Evolutionary conservation across 352 stramenopile species (phyloP), one percentile per base, ranked within the genome.

Genomic region (Globisporangium yorkense): DNA sequence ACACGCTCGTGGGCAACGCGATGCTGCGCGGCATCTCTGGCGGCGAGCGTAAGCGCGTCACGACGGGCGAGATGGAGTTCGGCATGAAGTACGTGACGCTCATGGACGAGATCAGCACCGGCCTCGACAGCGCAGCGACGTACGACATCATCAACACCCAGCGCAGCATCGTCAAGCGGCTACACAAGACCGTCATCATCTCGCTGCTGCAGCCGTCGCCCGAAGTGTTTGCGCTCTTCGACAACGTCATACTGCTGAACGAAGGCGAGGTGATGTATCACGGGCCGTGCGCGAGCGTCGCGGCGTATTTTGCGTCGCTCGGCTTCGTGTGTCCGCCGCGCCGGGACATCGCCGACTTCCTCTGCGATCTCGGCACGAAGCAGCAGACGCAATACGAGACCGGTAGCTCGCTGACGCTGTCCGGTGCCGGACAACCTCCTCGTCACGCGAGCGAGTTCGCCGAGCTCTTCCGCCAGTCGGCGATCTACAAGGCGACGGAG

Each of bases 181-280:
- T 89, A n/a, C 57, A 72, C 55, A 71, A 75, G 51, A 87, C 78
- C 1, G 59, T 74, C 18, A 70, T 93, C 37, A 78, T 97, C 16
- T 88, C 85, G 8, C 68, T 98, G 9, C 67, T 97, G 27, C 77
- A 98, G 71, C 93, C 94, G 31, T 82, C 93, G 16, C 94, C 94
- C 10, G 93, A 98, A 72, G 89, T 96, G 9, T 92, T 96, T 33
- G 80, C 74, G 21, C 71, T 98, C 16, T 98, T 98, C 64, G 94
- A 98, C 67, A 84, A 97, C 57, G 66, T 98, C 16, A 80, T 97
- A 37, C 44, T 98, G n/a, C 62, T 98, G 21, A 89, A 90, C 66
- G 75, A 95, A 20, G 93, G 94, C 37, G 66, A 79, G 18, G 71
- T 98, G 20, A 78, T 98, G 48, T 98, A 96, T 68, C 71, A 72